Evolutionary conservation across 2,329 filamentous ascomycete genomes (phyloP).

Genomic region (Phoma sp.): DNA sequence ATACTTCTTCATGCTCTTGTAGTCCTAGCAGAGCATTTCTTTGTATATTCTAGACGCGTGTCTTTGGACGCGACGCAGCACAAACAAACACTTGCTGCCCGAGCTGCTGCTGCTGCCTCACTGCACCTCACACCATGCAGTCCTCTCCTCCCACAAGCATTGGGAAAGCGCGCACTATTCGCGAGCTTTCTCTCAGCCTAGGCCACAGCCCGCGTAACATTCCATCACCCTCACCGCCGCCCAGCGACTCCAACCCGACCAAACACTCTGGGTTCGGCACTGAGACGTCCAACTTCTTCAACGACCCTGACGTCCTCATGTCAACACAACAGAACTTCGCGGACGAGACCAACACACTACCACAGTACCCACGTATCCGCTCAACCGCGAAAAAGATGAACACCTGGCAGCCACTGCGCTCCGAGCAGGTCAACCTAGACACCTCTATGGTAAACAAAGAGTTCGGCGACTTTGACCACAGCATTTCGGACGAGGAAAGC

Average conservation of each 20-base stretch:
- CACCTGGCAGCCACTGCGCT: constrained; percentile 46
- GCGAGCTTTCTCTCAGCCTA: constrained; percentile 47
- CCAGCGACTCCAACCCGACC: constrained; percentile 48
- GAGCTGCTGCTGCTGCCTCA: constrained; percentile 25
- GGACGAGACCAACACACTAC: constrained; percentile 46
- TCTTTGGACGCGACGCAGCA: constrained; percentile 39
- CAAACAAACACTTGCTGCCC: constrained; percentile 22
- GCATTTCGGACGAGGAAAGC: constrained; percentile 53
- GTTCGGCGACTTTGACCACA: constrained; percentile 53
- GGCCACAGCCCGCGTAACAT: constrained; percentile 44
- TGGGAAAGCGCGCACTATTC: constrained; percentile 48
- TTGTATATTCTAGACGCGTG: constrained; percentile 37
- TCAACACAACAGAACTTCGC: constrained; percentile 50
- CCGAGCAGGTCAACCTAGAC: constrained; percentile 44
- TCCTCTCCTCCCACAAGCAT: constrained; percentile 47
- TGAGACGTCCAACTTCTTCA: constrained; percentile 37
- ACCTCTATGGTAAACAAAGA: constrained; percentile 51
- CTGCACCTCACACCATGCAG: constrained; percentile 39
- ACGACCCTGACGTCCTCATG: constrained; percentile 47
- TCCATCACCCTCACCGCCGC: constrained; percentile 38
- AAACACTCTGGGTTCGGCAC: constrained; percentile 40
- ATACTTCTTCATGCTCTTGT: constrained; percentile 23
- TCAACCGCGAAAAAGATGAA: constrained; percentile 49
- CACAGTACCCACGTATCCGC: constrained; percentile 44
- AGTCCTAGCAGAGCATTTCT: constrained; percentile 39